Evolutionary conservation across 2,329 filamentous ascomycete species (phyloP).

Genomic region (Claviceps capensis): DNA sequence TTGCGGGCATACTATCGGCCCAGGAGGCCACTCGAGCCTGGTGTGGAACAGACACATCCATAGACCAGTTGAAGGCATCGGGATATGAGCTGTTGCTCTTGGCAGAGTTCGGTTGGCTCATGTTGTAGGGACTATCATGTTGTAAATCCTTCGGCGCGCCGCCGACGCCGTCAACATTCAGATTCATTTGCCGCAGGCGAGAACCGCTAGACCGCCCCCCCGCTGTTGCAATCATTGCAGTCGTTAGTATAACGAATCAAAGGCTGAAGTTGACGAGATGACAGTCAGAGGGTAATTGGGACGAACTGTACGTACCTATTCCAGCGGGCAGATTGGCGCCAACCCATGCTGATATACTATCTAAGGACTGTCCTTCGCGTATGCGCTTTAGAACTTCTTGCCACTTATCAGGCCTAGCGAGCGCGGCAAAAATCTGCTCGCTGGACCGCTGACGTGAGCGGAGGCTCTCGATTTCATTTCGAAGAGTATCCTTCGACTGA

Average conservation of each 20-base stretch:
- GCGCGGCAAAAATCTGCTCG: slow-evolving; percentile 41
- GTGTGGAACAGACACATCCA: slow-evolving; percentile 24
- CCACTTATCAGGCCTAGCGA: slow-evolving; percentile 35
- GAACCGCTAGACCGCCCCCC: slow-evolving; percentile 13
- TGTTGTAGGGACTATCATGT: slow-evolving; percentile 34
- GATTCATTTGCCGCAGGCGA: slow-evolving; percentile 12
- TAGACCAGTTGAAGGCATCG: slow-evolving; percentile 32
- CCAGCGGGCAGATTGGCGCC: slow-evolving; percentile 18
- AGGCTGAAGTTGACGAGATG: background rate
- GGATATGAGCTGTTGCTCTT: slow-evolving; percentile 33
- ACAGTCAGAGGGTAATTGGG: slow-evolving; percentile 12
- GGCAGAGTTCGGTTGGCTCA: slow-evolving; percentile 32
- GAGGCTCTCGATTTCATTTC: slow-evolving; percentile 44
- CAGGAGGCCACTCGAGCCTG: slow-evolving; percentile 36
- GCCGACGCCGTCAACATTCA: slow-evolving; percentile 15
- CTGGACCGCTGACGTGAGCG: slow-evolving; percentile 39
- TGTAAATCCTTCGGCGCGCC: slow-evolving; percentile 26
- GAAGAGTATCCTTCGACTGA: slow-evolving; percentile 48
- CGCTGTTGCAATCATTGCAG: slow-evolving; percentile 11
- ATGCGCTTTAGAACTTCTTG: slow-evolving; percentile 41
- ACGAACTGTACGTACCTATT: slow-evolving; percentile 12
- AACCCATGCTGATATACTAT: slow-evolving; percentile 43
- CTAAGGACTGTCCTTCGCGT: slow-evolving; percentile 38
- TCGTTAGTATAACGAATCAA: slow-evolving; percentile 7
- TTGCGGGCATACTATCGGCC: slow-evolving; percentile 29